Evolutionary conservation across 306 rosid genomes (phyloP).

Genomic region (Vachellia pachyceras): DNA sequence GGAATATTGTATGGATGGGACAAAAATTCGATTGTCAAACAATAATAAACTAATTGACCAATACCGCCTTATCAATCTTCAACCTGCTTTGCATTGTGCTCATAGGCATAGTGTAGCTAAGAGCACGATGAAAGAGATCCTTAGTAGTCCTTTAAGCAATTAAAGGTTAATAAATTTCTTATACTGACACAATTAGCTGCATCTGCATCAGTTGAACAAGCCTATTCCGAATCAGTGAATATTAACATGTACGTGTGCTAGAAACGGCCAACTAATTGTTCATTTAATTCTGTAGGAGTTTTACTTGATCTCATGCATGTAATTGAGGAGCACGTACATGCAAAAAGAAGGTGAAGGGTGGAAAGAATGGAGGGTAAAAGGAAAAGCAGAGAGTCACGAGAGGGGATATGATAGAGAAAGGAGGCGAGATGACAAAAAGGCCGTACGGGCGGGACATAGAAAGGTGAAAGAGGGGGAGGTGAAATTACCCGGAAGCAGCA

Average conservation of each 20-base stretch:
- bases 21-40: not conserved
- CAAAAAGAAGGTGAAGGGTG: not conserved
- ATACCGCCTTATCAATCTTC: not conserved
- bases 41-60: not conserved
- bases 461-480: not conserved
- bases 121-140: not conserved
- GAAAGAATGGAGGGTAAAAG: not conserved
- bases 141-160: not conserved
- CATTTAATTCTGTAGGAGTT: not conserved
- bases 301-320: too few species aligned
- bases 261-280: not conserved
- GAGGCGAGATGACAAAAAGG: not conserved
- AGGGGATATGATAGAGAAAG: not conserved
- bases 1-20: not conserved
- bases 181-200: not conserved
- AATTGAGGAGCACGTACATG: not conserved
- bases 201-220: not conserved
- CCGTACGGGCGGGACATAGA: not conserved
- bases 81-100: not conserved
- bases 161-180: too few species aligned
- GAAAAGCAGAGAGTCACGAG: not conserved
- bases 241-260: not conserved
- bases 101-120: not conserved
- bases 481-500: slow-evolving; percentile 28
- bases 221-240: not conserved